A percentile compares a stretch with the other conserved stretches of the same genome.
Conservation (phyloP, 2,329 filamentous ascomycete species). For the Beauveria pseudobassiana region DNA sequence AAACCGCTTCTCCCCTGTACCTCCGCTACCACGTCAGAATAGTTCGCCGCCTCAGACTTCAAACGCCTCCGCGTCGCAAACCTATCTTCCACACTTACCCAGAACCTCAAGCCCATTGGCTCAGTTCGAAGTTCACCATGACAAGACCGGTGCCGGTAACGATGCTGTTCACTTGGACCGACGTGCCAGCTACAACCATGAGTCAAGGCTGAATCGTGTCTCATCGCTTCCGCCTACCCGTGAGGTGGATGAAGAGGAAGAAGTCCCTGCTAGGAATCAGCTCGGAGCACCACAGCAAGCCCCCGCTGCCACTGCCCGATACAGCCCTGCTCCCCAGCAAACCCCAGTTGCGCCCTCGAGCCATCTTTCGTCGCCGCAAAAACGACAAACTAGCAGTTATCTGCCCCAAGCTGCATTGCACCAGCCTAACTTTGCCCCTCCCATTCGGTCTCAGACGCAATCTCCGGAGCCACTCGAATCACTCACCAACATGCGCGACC, state of each 20-base stretch:
- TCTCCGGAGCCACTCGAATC: conserved; percentile 43
- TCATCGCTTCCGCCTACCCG: conserved; percentile 53
- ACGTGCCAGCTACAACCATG: conserved; percentile 45
- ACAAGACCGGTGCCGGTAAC: conserved; percentile 24
- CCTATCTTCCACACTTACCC: conserved; percentile 50
- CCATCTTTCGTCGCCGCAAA: conserved; percentile 51
- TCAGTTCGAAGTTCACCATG: conserved; percentile 50
- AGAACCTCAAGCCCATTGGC: conserved; percentile 60
- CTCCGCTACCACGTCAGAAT: conserved; percentile 32
- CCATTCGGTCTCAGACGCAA: conserved; percentile 54
- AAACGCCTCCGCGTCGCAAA: conserved; percentile 31
- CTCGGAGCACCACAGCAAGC: conserved; percentile 18
- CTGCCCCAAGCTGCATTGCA: conserved; percentile 30
- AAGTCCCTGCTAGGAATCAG: conserved; percentile 25
- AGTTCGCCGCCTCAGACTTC: conserved; percentile 33
- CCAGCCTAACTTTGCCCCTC: conserved; percentile 41
- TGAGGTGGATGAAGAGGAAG: conserved; percentile 55
- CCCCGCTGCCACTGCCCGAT: conserved; percentile 26
- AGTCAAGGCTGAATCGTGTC: conserved; percentile 46
- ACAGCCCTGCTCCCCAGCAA: conserved; percentile 29
- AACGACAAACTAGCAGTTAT: conserved; percentile 45
- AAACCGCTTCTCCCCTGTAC: conserved; percentile 48
- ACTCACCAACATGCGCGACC: conserved; percentile 36
- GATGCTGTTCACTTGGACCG: conserved; percentile 39
- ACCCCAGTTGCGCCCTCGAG: background rate